Percentiles rank a stretch among this genome's conserved stretches.
Evolutionary conservation across 2,329 filamentous ascomycete genomes (phyloP).

Genomic region (Biscogniauxia mediterranea): DNA sequence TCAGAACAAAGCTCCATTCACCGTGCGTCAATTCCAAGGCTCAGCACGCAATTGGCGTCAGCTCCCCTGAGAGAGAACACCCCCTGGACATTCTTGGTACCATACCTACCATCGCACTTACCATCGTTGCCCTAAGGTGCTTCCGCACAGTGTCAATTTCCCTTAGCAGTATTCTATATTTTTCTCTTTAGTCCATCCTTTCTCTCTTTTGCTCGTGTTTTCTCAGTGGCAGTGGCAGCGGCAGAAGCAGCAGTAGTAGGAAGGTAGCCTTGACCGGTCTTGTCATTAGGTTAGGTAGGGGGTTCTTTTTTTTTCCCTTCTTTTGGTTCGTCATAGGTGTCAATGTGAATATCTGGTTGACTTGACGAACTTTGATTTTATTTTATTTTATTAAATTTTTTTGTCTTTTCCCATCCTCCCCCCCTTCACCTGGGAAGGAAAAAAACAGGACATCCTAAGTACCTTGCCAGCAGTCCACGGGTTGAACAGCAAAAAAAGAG

Average conservation of each 20-base stretch:
- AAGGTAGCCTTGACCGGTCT: background rate
- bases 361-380: background rate
- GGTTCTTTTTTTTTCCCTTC: background rate
- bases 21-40: constrained; percentile 3
- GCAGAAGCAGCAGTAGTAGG: too few relatives aligned
- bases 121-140: constrained; percentile 1
- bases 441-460: background rate
- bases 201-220: background rate
- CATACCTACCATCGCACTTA: constrained; percentile 1
- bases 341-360: background rate
- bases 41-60: constrained; percentile 2
- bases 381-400: background rate
- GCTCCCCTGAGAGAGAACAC: background rate
- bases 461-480: background rate
- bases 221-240: background rate
- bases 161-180: background rate
- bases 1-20: background rate
- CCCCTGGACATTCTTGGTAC: constrained; percentile 6
- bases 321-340: background rate
- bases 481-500: constrained; percentile 3
- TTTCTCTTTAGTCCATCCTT: background rate
- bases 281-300: background rate
- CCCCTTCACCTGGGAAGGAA: background rate
- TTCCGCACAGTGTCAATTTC: background rate
- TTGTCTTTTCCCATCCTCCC: background rate